Evolutionary conservation across 805 yeast genomes (phyloP).

Genomic region (Starmerella sirachaensis): DNA sequence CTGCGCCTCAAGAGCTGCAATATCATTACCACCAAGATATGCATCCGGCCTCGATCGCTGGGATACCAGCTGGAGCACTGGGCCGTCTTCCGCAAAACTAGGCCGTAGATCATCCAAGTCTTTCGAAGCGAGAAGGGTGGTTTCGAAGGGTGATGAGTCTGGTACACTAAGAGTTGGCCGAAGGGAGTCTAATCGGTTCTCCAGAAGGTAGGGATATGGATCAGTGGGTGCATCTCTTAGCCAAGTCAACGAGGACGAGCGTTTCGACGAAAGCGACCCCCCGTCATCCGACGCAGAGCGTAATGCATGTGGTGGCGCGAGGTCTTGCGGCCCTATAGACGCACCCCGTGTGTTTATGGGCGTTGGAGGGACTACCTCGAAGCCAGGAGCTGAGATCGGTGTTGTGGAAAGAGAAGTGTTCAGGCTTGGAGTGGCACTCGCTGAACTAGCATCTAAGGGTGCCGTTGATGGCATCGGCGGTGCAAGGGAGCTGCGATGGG

Average conservation of each 20-base stretch:
- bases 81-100: conserved; percentile 3
- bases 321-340: neutral
- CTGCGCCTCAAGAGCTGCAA: conserved; percentile 19
- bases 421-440: conserved; percentile 4
- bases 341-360: conserved; percentile 2
- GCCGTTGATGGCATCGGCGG: no score
- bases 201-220: conserved; percentile 30
- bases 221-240: conserved; percentile 21
- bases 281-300: conserved; percentile 8
- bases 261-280: conserved; percentile 7
- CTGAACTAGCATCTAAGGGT: no score
- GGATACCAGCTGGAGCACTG: conserved; percentile 28
- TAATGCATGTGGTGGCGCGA: neutral
- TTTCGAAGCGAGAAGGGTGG: neutral
- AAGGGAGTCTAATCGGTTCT: conserved; percentile 26
- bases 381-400: neutral
- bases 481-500: no score
- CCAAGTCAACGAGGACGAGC: conserved; percentile 18
- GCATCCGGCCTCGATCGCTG: conserved; percentile 32
- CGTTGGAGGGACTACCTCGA: neutral
- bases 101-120: conserved; percentile 5
- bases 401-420: neutral
- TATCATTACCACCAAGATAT: conserved; percentile 16
- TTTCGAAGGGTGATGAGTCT: conserved; percentile 1
- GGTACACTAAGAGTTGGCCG: conserved; percentile 27